A percentile compares a stretch with the other conserved stretches of the same genome.
phyloP scores from a whole-genome alignment of 768 basidiomycete genomes.

The Leccinum disarticulatum region DNA sequence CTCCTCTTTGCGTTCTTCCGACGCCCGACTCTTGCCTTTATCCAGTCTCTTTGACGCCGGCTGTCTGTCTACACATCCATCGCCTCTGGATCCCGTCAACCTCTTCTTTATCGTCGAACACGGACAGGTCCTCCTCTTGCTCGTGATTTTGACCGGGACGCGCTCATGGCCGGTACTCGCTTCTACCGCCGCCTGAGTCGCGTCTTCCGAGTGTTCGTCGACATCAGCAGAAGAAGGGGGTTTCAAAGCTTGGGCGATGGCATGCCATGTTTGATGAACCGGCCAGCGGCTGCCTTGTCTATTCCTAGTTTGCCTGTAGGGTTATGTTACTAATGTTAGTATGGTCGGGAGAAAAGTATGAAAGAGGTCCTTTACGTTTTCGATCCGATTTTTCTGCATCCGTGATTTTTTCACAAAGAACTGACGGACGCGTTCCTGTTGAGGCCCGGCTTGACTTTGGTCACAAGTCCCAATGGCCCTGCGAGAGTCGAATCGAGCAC shows the following conservation, averaged over 20 bases:
- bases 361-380: conserved; percentile 31
- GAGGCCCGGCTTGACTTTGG: conserved; percentile 76
- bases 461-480: conserved; percentile 92
- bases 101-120: conserved; percentile 34
- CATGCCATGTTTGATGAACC: conserved; percentile 87
- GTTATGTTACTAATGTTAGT: too few relatives aligned
- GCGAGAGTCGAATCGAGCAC: conserved; percentile 88
- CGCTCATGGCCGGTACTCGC: conserved; percentile 24
- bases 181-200: neutral
- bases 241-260: conserved; percentile 62
- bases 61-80: too few relatives aligned
- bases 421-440: conserved; percentile 67
- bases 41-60: too few relatives aligned
- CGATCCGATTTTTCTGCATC: conserved; percentile 66
- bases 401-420: conserved; percentile 85
- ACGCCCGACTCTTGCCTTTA: too few relatives aligned
- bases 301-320: conserved; percentile 43
- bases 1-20: too few relatives aligned
- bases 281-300: conserved; percentile 75
- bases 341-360: neutral
- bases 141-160: conserved; percentile 58
- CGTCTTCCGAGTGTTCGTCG: conserved; percentile 28
- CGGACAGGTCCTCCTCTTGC: conserved; percentile 43
- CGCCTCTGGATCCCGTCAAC: neutral
- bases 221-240: conserved; percentile 22